A percentile compares a stretch with the other conserved stretches of the same genome.
Conservation (phyloP, 1,139 yeast genomes). For the Blastobotrys serpentis region DNA sequence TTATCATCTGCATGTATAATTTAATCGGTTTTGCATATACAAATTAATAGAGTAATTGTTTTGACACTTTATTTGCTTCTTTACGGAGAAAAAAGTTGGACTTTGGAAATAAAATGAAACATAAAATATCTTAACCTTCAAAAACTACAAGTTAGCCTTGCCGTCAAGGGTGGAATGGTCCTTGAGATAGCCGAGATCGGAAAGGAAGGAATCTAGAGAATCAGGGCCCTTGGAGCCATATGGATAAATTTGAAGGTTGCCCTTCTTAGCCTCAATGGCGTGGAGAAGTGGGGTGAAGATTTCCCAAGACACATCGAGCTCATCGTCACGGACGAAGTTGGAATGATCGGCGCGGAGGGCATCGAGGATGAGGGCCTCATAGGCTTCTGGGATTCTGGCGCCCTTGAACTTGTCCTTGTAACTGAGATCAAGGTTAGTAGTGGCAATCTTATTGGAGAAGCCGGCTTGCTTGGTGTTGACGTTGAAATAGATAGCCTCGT, state of each 20-base stretch:
- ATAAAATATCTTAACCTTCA: too few relatives aligned
- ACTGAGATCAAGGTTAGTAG: conserved; percentile 87
- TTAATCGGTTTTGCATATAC: conserved; percentile 14
- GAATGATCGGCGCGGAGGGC: conserved; percentile 91
- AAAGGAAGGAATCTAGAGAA: conserved; percentile 59
- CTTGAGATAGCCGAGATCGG: conserved; percentile 61
- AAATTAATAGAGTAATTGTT: conserved; percentile 1
- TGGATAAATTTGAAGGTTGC: conserved; percentile 64
- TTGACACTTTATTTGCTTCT: neutral
- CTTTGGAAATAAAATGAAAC: too few relatives aligned
- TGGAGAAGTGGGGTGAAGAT: conserved; percentile 88
- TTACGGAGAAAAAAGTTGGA: neutral
- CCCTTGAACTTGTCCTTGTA: conserved; percentile 79
- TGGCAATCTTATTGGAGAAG: conserved; percentile 64
- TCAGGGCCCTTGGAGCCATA: conserved; percentile 93
- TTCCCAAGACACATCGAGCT: conserved; percentile 89
- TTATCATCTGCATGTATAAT: conserved; percentile 8
- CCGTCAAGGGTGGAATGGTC: conserved; percentile 35
- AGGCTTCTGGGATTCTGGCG: conserved; percentile 89
- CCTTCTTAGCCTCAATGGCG: conserved; percentile 56
- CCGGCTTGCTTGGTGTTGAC: conserved; percentile 94
- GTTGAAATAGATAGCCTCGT: conserved; percentile 90
- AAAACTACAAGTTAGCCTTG: conserved; percentile 27
- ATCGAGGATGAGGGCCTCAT: conserved; percentile 92
- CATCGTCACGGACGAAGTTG: conserved; percentile 97